Base-by-base conservation (phyloP, 2,329 filamentous ascomycete species). In the Bertia moriformis region DNA sequence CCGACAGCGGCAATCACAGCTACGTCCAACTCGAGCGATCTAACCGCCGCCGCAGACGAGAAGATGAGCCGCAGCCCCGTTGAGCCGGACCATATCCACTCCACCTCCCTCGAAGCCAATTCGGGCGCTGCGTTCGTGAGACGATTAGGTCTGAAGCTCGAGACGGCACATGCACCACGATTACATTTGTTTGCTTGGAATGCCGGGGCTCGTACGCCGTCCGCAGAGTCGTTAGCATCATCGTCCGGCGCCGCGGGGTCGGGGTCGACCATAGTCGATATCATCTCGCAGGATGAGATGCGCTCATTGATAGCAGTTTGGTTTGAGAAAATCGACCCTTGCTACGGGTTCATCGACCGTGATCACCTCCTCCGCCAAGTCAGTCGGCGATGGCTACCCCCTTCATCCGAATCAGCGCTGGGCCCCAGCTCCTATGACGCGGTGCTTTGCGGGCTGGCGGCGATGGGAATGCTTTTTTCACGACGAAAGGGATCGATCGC, bases 161-260 rank as follows among this genome's bases (percentile, higher is more conserved):
- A 75, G 46, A 65, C 69, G 1, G 62, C 62, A 3, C 65, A 63
- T 46, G 67, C 66, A 1, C 68, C 70, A 0, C 59, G 66, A 37
- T 55, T 73, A 40, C 66, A 70, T 45, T 60, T 69, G 0, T 74
- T 75, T 47, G 69, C 65, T 0, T 75, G 71, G 71, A 74, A 75
- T 46, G 51, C 63, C 13, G 32, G 32, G 17, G 10, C 10, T 12
- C 40, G 48, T 50, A 3, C 58, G 59, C 1, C 45, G 53, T 1
- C 44, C 55, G 7, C 46, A 46, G 10, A 39, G 45, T 4, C 42
- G 38, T 0, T 40, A 60, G 53, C n/a, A 42, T 35, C 46, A 50
- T 41, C 40, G 50, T 5, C 48, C 49, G 3, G 42, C 46, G 1
- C 49, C 54, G 37, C 38, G 39, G 5, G 27, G 42, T 15, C 42